Evolutionary conservation across 768 basidiomycete genomes (phyloP), one percentile per base, ranked within the genome.

Genomic region (Exsudoporus frostii): DNA sequence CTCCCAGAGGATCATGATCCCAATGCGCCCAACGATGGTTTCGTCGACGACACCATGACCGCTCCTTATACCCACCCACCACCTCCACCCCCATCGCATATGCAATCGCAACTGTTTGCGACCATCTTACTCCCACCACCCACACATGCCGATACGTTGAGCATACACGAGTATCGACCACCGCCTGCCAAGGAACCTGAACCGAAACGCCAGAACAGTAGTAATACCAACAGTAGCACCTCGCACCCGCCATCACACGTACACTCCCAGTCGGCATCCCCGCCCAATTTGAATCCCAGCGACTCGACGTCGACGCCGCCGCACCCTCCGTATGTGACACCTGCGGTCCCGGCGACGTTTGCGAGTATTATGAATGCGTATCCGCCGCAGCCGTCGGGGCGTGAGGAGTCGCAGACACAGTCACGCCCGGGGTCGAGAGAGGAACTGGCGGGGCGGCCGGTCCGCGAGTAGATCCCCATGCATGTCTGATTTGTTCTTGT

Each of bases 341-440:
- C 66, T 20, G 58, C 73, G 0, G 71, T 79, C 9, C 77, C 82
- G 2, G 72, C 83, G 25, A 79, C 83, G 48, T 80, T 86, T 64
- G 86, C 83, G 32, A 82, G 79, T 54, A 85, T 88, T 57, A 82
- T 88, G 84, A 81, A 84, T 59, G 84, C 84, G n/a, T 86, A 85
- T 65, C 76, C 82, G 9, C 65, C 72, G 1, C 66, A 68, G 29
- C 56, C 60, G 17, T 56, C 64, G 19, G 52, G 34, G 11, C 64
- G 59, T 17, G 68, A 59, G 9, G 61, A 65, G 15, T 55, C 67
- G 7, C 61, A 63, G 9, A 57, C 53, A 17, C 65, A 60, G 29
- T 65, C 66, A 15, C 67, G 64, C 45, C 62, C 68, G 8, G 61
- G 57, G 7, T 65, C 66, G 29, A 63, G 69, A 46, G 69, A 70